Conservation (phyloP, 2,329 filamentous ascomycete species). For the Pseudogymnoascus sp. region DNA sequence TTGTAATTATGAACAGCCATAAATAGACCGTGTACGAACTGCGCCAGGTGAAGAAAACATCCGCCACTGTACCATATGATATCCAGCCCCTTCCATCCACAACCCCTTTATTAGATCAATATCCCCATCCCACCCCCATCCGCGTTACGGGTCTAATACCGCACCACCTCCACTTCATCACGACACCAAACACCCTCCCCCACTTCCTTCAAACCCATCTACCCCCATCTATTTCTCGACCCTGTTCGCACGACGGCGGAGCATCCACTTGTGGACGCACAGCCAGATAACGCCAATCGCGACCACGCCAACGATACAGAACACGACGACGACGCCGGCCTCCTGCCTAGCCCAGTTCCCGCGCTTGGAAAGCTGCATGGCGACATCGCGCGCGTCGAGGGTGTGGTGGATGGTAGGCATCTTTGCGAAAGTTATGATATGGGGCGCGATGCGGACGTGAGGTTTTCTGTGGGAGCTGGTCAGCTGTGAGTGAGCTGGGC, state of each 20-base stretch:
- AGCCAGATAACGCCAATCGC: slow-evolving; percentile 42
- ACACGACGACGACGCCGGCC: slow-evolving; percentile 54
- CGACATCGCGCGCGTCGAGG: slow-evolving; percentile 14
- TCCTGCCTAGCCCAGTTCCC: slow-evolving; percentile 50
- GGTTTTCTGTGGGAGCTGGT: neutral
- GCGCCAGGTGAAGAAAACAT: slow-evolving; percentile 7
- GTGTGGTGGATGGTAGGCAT: slow-evolving; percentile 18
- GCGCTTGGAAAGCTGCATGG: slow-evolving; percentile 42
- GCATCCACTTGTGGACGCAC: slow-evolving; percentile 40
- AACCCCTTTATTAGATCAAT: slow-evolving; percentile 1
- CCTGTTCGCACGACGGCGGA: slow-evolving; percentile 19
- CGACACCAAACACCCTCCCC: neutral
- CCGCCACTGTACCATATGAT: slow-evolving; percentile 2
- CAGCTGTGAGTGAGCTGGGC: neutral
- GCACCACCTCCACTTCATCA: neutral
- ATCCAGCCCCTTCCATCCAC: neutral
- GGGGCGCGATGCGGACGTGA: neutral
- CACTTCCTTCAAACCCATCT: neutral
- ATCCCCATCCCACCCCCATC: neutral
- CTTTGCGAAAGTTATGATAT: neutral
- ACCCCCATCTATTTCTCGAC: neutral
- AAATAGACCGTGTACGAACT: slow-evolving; percentile 7
- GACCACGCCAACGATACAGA: slow-evolving; percentile 53
- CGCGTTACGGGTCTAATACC: neutral
- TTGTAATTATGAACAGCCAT: slow-evolving; percentile 1